Base-by-base conservation (phyloP, 805 yeast species). In the Sungouiella blattae region DNA sequence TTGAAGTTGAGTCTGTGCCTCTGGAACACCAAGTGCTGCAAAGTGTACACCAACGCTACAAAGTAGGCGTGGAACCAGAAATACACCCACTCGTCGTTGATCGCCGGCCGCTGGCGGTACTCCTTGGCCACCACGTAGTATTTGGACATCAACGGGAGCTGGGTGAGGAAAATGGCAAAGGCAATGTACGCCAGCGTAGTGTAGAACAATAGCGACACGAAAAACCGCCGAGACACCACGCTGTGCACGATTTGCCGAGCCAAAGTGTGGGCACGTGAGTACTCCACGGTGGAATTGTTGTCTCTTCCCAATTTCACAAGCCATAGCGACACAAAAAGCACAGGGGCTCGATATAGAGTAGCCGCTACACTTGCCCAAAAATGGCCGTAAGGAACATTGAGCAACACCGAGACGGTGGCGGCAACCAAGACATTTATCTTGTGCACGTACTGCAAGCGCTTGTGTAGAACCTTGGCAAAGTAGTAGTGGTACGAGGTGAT, bases 1-100 rank as follows among this genome's bases (percentile, higher is more conserved):
- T 57, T 49, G 54, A 81, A 73, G 1, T 58, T 52, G 26, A 83
- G 58, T 39, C 75, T 67, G 53, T 78, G 79, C 41, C 77, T 62
- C 51, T 80, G 83, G 37, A 75, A 68, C 0, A 73, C 46, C 11
- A 74, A 46, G 49, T 74, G 82, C 40, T 74, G 78, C 1, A 65
- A 32, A 6, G 79, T 49, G 53, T 81, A 83, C 6, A 67, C 23
- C 0, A 66, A 21, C 0, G 78, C 73, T 6, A 69, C 48, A 17
- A 64, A 53, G 1, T 60, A 8, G 17, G 73, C 60, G 28, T 62
- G 67, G 47, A 65, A 75, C 73, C 77, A 74, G 45, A 58, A 74
- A 48, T 62, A 77, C 4, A 77, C 67, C 61, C 68, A 68, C 31
- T 63, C 60, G 43, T 68, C 73, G 37, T 67, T 68, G 26, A 62